Evolutionary conservation across 148 eudicot genomes (phyloP).

Genomic region (Selenicereus undatus): DNA sequence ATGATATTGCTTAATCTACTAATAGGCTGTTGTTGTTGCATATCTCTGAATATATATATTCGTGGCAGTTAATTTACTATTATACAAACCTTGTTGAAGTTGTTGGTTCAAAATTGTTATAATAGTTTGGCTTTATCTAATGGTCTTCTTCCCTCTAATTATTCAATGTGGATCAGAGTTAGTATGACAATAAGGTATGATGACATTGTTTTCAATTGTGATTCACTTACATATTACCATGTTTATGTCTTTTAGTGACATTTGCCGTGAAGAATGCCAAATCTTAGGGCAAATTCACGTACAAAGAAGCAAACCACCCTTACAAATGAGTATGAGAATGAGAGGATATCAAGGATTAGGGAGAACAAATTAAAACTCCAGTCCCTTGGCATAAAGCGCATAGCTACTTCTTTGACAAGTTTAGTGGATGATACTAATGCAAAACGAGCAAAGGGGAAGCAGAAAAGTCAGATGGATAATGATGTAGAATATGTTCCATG

Average conservation of each 20-base stretch:
- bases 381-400: neutral
- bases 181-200: too few relatives aligned
- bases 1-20: neutral
- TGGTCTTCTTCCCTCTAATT: too few relatives aligned
- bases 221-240: too few relatives aligned
- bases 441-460: neutral
- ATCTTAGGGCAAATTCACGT: neutral
- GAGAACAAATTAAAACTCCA: neutral
- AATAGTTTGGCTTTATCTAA: too few relatives aligned
- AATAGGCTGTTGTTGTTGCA: too few relatives aligned
- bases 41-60: neutral
- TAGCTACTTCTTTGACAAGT: neutral
- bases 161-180: too few relatives aligned
- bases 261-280: neutral
- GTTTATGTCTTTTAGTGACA: too few relatives aligned
- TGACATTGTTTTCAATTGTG: too few relatives aligned
- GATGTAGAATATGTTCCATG: neutral
- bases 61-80: too few relatives aligned
- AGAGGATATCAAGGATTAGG: neutral
- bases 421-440: neutral
- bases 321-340: neutral
- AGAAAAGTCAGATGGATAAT: neutral
- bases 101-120: too few relatives aligned
- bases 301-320: neutral
- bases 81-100: too few relatives aligned